Base-by-base conservation (phyloP, 352 stramenopile species). In the Saprolegnia diclina region DNA sequence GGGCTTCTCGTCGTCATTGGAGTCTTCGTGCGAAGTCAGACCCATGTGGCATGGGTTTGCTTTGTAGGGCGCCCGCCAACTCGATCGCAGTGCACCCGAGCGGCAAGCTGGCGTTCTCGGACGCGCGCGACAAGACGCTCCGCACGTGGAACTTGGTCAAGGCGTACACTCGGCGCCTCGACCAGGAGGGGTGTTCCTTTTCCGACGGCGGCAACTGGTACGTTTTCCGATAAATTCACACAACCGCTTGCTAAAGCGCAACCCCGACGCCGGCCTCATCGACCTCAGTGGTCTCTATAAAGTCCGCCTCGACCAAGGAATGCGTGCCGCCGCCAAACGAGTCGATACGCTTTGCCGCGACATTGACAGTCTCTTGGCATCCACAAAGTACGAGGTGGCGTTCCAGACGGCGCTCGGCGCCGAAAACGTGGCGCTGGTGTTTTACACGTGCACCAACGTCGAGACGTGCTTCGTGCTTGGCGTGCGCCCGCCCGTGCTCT, bases 141-240 rank as follows among this genome's bases (percentile, higher is more conserved):
- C 85, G 87, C 44, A 91, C 96, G 82, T 96, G 89, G 89, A 95
- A 96, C 75, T 71, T 96, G 2, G 83, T 96, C 32, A 94, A 94
- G 55, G 85, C 85, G 13, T 95, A 89, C 74, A 95, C 94, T 65
- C 83, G 86, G 29, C 83, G 87, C 22, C 75, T 95, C 1, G 88
- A 94, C 65, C 88, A 91, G 53, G 85, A 94, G 67, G 83, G 21
- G 85, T 93, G 29, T 79, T 87, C 65, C 87, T 92, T 65, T 93
- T n/a, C 85, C 24, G 79, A 87, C 46, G 84, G 82, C 21, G 87
- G 87, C 38, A 77, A 79, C 14, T 79, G 84, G 56, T 94, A 92
- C 62, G 77, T 76, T 14, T 74, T 92, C 91, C 64, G 40, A 18
- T 56, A 6, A 14, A 52, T 67, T 21, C 44, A 19, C 46, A 54